Percentiles rank a stretch among this genome's conserved stretches.
phyloP scores from a whole-genome alignment of 2,329 filamentous ascomycete species.

The Domatiomyces globalis region DNA sequence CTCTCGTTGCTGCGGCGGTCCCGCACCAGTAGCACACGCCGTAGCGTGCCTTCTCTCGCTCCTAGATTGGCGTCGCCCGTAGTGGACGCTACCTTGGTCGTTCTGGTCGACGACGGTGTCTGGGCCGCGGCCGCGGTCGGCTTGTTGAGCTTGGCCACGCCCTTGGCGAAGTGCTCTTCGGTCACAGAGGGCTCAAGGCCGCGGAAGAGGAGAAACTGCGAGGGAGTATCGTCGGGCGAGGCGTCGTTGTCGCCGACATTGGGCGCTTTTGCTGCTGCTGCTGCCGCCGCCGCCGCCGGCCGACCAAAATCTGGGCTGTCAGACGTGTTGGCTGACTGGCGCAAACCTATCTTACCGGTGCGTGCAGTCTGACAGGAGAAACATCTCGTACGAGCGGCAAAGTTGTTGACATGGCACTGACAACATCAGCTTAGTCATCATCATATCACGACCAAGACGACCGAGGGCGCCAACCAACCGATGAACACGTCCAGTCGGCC shows the following conservation, averaged over 20 bases:
- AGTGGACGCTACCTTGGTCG: slow-evolving; percentile 40
- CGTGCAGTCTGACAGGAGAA: slow-evolving; percentile 44
- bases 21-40: slow-evolving; percentile 62
- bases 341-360: slow-evolving; percentile 31
- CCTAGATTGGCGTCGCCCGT: slow-evolving; percentile 49
- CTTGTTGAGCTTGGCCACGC: slow-evolving; percentile 60
- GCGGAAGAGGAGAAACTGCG: slow-evolving; percentile 63
- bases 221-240: slow-evolving; percentile 44
- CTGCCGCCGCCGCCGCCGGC: slow-evolving; percentile 6
- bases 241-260: slow-evolving; percentile 43
- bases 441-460: background rate
- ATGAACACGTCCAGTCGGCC: slow-evolving; percentile 42
- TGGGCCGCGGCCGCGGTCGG: slow-evolving; percentile 30
- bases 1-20: slow-evolving; percentile 57
- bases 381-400: slow-evolving; percentile 40
- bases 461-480: slow-evolving; percentile 4
- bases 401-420: slow-evolving; percentile 45
- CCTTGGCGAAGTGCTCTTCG: slow-evolving; percentile 58
- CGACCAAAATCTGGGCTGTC: slow-evolving; percentile 6
- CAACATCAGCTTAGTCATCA: background rate
- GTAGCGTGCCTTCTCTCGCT: slow-evolving; percentile 58
- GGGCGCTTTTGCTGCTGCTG: slow-evolving; percentile 24
- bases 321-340: background rate
- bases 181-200: slow-evolving; percentile 56
- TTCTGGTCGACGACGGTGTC: slow-evolving; percentile 26